Percentiles rank a stretch among this genome's conserved stretches.
phyloP scores from a whole-genome alignment of 116 monocot genomes.

The Posidonia oceanica region DNA sequence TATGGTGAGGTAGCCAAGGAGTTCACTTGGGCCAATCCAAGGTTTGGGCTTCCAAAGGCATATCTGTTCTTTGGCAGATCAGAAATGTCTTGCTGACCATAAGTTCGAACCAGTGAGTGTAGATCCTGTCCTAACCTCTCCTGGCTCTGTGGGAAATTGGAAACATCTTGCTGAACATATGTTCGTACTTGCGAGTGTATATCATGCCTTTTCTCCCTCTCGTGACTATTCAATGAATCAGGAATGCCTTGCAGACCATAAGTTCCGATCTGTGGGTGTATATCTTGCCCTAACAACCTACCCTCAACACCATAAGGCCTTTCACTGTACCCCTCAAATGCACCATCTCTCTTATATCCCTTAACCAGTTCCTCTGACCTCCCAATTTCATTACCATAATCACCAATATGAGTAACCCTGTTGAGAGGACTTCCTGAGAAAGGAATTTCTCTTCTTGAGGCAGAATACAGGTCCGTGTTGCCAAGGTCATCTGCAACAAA shows the following conservation, averaged over 20 bases:
- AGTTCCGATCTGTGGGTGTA: neutral
- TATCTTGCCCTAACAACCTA: conserved; percentile 1
- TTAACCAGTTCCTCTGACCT: neutral
- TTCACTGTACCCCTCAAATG: neutral
- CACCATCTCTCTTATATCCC: neutral
- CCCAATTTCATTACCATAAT: neutral
- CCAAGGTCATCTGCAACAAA: neutral
- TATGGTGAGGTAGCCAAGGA: neutral
- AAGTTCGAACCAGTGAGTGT: conserved; percentile 1
- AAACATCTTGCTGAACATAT: conserved; percentile 5
- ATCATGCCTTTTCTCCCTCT: neutral
- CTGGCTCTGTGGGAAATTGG: neutral
- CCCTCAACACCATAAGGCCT: neutral
- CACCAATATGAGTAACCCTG: neutral
- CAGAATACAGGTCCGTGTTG: neutral
- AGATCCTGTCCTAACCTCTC: neutral
- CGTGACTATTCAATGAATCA: neutral
- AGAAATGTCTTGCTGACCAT: conserved; percentile 11
- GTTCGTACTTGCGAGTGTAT: neutral
- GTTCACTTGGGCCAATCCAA: conserved; percentile 2
- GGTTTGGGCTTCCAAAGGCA: conserved; percentile 9
- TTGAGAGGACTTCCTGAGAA: neutral
- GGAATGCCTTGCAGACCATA: conserved; percentile 11
- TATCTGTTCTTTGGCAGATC: conserved; percentile 13
- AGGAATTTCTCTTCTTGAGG: neutral